Percentiles rank a stretch among this genome's conserved stretches.
Evolutionary conservation across 2,329 filamentous ascomycete species (phyloP).

Genomic region (Penicillium sp.): DNA sequence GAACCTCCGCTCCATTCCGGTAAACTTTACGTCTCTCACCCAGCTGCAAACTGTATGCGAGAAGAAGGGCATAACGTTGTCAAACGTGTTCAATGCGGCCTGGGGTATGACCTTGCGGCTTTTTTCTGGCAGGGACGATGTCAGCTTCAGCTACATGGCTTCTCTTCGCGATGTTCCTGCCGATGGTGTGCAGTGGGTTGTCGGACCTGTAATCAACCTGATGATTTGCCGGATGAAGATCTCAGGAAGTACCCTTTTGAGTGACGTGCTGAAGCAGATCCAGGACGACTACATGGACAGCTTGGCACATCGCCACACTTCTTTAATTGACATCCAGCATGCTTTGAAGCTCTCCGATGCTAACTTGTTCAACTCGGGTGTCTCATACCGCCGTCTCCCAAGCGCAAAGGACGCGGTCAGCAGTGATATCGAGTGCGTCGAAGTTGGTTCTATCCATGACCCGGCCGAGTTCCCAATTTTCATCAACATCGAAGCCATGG

Average conservation of each 20-base stretch:
- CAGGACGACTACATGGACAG: constrained; percentile 50
- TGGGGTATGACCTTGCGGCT: constrained; percentile 66
- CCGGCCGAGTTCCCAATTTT: constrained; percentile 51
- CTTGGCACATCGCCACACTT: constrained; percentile 44
- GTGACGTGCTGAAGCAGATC: constrained; percentile 41
- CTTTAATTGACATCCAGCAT: constrained; percentile 50
- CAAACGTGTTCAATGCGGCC: constrained; percentile 63
- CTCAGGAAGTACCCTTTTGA: constrained; percentile 30
- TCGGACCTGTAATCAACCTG: constrained; percentile 50
- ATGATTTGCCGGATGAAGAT: constrained; percentile 46
- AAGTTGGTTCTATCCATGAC: constrained; percentile 44
- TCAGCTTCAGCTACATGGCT: constrained; percentile 51
- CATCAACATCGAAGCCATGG: constrained; percentile 49
- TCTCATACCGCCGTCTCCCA: constrained; percentile 48
- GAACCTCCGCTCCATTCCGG: constrained; percentile 29
- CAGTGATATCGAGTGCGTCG: constrained; percentile 38
- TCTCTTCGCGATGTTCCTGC: constrained; percentile 44
- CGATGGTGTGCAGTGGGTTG: constrained; percentile 40
- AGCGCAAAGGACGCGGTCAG: constrained; percentile 22
- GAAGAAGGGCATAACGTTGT: constrained; percentile 46
- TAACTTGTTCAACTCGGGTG: constrained; percentile 49
- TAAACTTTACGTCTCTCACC: constrained; percentile 29
- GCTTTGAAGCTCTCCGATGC: constrained; percentile 38
- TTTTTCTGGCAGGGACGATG: constrained; percentile 66
- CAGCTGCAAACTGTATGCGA: constrained; percentile 43